Percentiles rank a stretch among this genome's conserved stretches.
Evolutionary conservation across 2,329 filamentous ascomycete species (phyloP).

Genomic region (Penicillium sp.): DNA sequence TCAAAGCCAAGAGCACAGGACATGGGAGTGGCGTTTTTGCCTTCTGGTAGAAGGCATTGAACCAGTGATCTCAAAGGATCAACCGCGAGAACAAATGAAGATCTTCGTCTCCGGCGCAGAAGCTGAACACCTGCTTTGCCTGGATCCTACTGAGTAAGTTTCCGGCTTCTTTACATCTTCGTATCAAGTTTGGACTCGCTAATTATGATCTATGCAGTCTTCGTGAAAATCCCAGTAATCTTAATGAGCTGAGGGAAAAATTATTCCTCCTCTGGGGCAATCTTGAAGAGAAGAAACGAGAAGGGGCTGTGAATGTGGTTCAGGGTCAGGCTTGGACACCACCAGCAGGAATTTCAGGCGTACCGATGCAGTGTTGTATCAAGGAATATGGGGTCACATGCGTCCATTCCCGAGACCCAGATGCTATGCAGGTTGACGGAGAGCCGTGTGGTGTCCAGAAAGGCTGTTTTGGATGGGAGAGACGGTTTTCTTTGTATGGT

Average conservation of each 20-base stretch:
- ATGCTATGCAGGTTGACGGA: slow-evolving; percentile 38
- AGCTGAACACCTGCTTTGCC: slow-evolving; percentile 57
- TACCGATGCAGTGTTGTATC: slow-evolving; percentile 69
- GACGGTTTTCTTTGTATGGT: slow-evolving; percentile 64
- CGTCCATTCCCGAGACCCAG: slow-evolving; percentile 36
- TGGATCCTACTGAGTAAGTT: slow-evolving; percentile 57
- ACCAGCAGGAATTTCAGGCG: slow-evolving; percentile 47
- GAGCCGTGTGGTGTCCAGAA: slow-evolving; percentile 44
- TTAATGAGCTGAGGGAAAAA: slow-evolving; percentile 64
- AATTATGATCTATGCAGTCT: slow-evolving; percentile 49
- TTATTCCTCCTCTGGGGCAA: slow-evolving; percentile 84
- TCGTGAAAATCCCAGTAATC: slow-evolving; percentile 47
- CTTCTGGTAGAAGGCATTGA: slow-evolving; percentile 72
- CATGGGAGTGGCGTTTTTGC: slow-evolving; percentile 84
- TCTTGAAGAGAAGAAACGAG: slow-evolving; percentile 67
- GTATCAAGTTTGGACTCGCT: background rate
- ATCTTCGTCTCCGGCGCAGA: slow-evolving; percentile 64
- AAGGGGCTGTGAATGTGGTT: slow-evolving; percentile 26
- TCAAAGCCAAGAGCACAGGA: slow-evolving; percentile 29
- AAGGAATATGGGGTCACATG: slow-evolving; percentile 65
- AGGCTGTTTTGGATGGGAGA: slow-evolving; percentile 56
- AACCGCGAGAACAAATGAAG: slow-evolving; percentile 57
- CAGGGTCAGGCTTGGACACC: slow-evolving; percentile 15
- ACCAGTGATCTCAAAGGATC: slow-evolving; percentile 34
- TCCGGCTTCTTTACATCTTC: background rate